phyloP scores from a whole-genome alignment of 75 land plant genomes.

The Selaginella moellendorffii region DNA sequence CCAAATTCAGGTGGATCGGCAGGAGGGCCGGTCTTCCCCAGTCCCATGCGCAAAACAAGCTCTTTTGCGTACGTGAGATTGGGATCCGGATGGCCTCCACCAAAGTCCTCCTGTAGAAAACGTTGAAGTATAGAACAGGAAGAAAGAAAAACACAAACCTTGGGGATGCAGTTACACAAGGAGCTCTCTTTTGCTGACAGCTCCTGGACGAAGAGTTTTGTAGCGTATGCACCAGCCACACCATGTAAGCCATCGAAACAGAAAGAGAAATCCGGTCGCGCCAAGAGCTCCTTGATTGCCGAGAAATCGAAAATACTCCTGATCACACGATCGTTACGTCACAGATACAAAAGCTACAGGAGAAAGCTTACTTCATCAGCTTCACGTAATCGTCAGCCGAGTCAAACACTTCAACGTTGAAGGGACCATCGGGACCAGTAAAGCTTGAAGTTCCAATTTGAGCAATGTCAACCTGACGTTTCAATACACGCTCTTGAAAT shows the following conservation, averaged over 20 bases:
- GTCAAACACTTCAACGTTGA: conserved; percentile 94
- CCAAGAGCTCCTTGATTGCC: conserved; percentile 68
- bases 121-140: too few species aligned
- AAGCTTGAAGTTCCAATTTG: conserved; percentile 43
- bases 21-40: conserved; percentile 47
- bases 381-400: conserved; percentile 80
- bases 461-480: conserved; percentile 72
- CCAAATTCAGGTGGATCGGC: conserved; percentile 92
- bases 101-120: conserved; percentile 93
- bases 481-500: not conserved
- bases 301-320: conserved; percentile 90
- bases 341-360: too few species aligned
- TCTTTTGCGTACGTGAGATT: conserved; percentile 98
- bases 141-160: too few species aligned
- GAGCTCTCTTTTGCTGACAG: conserved; percentile 76
- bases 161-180: conserved; percentile 71
- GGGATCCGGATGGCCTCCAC: conserved; percentile 99
- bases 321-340: too few species aligned
- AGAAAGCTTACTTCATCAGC: conserved; percentile 89
- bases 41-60: conserved; percentile 83
- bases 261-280: conserved; percentile 79
- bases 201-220: conserved; percentile 84
- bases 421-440: conserved; percentile 68
- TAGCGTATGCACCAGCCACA: conserved; percentile 94
- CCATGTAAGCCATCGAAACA: conserved; percentile 99